Evolutionary conservation across 495 filamentous ascomycete species (phyloP).

Genomic region (Trichocladium uniseriatum): DNA sequence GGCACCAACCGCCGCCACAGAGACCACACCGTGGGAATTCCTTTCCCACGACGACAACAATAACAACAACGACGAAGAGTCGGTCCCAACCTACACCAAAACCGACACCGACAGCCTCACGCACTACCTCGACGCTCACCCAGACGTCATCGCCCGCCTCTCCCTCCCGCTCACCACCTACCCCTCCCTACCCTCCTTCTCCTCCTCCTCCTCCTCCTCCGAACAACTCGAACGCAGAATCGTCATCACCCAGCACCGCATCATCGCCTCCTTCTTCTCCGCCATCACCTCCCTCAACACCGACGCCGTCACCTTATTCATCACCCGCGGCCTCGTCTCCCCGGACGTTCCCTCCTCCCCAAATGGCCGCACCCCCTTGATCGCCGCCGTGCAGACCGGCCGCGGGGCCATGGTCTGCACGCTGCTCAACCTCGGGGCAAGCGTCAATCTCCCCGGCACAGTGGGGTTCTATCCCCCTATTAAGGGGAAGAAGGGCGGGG

Average conservation of each 20-base stretch:
- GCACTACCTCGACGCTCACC: not conserved
- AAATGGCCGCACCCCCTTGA: conserved; percentile 25
- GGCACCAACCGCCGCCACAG: too few relatives aligned
- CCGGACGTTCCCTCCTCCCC: conserved; percentile 16
- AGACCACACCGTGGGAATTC: too few relatives aligned
- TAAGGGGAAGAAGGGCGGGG: too few relatives aligned
- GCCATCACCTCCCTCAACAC: conserved; percentile 13
- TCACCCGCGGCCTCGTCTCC: conserved; percentile 18
- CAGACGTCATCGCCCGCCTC: not conserved
- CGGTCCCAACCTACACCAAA: conserved; percentile 9
- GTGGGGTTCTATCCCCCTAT: too few relatives aligned
- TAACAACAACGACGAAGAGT: not conserved
- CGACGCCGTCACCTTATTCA: conserved; percentile 15
- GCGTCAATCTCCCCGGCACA: too few relatives aligned
- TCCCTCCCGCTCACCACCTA: conserved; percentile 12
- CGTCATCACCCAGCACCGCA: conserved; percentile 1
- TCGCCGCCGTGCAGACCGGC: conserved; percentile 26
- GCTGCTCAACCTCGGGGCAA: conserved; percentile 26
- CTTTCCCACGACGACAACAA: not conserved
- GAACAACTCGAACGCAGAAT: not conserved
- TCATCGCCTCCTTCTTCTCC: conserved; percentile 18
- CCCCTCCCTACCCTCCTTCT: not conserved
- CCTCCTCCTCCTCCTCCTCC: not conserved
- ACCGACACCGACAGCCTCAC: conserved; percentile 2
- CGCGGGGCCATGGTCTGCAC: conserved; percentile 22